Evolutionary conservation across 305 asterid genomes (phyloP), one percentile per base, ranked within the genome.

Genomic region (Euphrasia arctica): DNA sequence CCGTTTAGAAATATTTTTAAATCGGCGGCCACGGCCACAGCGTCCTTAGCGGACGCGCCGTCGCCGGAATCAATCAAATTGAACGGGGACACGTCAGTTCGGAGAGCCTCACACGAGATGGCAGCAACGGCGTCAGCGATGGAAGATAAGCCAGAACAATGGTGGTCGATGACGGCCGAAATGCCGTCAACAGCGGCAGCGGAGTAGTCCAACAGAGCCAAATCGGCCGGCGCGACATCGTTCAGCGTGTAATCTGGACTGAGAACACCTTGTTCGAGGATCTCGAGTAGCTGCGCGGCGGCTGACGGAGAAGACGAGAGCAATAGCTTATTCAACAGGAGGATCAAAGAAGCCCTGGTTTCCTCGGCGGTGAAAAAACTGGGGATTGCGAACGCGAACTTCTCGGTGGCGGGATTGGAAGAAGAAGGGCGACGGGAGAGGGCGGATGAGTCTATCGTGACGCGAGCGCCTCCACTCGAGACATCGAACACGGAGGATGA

Each of bases 51-150:
- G 6, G 88, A 63, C 2, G 94, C 86, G 66, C 98, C 98, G 60
- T 93, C 98, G 4, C 98, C 98, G 0, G 98, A 88, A 73, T 93
- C 96, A 34, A 77, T 79, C 71, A 88, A 70, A 74, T 81, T 82
- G 71, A 91, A 91, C 18, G 85, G 73, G 0, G 88, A 72, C 5
- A 59, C 51, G 31, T 89, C 89, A 9, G 83, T 87, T 34, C 79
- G 71, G 70, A 91, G 69, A 8, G 94, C 96, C 81, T 91, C 96
- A 11, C 95, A 88, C 3, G 96, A 80, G 48, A 91, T 59, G 13
- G 96, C 96, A 10, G 94, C 90, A 54, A 83, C 79, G 9, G 81
- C 91, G 49, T 88, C 96, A 41, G 77, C 76, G 9, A 88, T 32
- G 9, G 78, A 51, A 9, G 82, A 66, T 25, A 91, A 58, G 7